These are phyloP conservation scores for Bonia amplexicaulis DNA, from an alignment of 176 grass and related monocot species.

Conservation along the genomic window DNA sequence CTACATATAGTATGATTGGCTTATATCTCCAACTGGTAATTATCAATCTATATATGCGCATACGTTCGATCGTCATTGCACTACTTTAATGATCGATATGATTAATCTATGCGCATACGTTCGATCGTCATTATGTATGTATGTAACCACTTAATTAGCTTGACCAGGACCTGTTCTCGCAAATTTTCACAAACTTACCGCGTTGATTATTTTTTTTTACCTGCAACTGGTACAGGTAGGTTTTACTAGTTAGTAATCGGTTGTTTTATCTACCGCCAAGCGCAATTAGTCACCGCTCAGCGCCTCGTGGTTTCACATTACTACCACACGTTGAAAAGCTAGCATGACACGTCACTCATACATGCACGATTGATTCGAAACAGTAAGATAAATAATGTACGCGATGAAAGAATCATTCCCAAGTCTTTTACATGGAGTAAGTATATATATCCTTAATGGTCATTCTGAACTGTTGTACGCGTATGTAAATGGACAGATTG, in stretches of 20 bases:
- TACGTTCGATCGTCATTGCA: not conserved
- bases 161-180: not conserved
- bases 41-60: not conserved
- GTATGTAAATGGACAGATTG: too few species aligned
- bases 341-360: not conserved
- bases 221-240: not conserved
- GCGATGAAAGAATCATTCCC: too few species aligned
- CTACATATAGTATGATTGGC: not conserved
- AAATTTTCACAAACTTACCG: not conserved
- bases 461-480: too few species aligned
- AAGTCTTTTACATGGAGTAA: not conserved
- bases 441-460: too few species aligned
- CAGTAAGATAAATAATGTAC: too few species aligned
- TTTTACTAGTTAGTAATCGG: not conserved
- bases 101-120: too few species aligned
- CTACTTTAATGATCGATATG: not conserved
- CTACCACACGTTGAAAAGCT: not conserved
- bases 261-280: too few species aligned
- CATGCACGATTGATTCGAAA: too few species aligned
- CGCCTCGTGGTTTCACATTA: conserved; percentile 31
- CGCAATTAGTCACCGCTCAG: not conserved
- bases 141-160: not conserved
- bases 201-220: not conserved
- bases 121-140: too few species aligned
- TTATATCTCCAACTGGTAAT: conserved; percentile 26